These are phyloP conservation scores for Phycomyces nitens DNA, from an alignment of 192 early-diverging fungal species.

Conservation along the genomic window DNA sequence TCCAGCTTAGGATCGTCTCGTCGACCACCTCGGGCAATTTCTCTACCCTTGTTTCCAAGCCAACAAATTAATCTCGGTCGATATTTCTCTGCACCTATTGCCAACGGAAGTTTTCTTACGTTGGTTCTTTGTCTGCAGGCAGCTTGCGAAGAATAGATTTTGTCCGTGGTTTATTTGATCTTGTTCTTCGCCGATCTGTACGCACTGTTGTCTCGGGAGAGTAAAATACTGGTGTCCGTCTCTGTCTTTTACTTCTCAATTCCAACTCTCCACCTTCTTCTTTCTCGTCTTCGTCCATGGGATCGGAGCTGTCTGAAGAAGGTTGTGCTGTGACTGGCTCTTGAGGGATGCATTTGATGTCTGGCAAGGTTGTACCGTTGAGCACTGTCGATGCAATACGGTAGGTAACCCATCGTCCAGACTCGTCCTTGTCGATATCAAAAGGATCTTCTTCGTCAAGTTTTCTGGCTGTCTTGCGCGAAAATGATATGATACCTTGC, in stretches of 20 bases:
- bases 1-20: background rate
- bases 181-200: background rate
- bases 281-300: no score
- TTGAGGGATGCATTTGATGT: constrained; percentile 17
- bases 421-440: constrained; percentile 32
- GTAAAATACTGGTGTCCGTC: background rate
- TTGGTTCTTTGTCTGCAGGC: no score
- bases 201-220: background rate
- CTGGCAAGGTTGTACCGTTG: constrained; percentile 19
- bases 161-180: background rate
- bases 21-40: background rate
- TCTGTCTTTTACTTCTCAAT: background rate
- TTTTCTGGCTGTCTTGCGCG: constrained; percentile 26
- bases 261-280: no score
- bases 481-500: constrained; percentile 44
- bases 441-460: constrained; percentile 28
- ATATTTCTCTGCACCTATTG: background rate
- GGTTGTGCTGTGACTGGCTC: constrained; percentile 10
- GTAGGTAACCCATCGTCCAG: constrained; percentile 25
- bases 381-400: constrained; percentile 28
- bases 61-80: background rate
- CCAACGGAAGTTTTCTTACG: no score
- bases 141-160: background rate
- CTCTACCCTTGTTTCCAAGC: background rate
- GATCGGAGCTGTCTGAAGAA: background rate